Conservation (phyloP, 106 monocot genomes). For the Dioscorea zingiberensis region DNA sequence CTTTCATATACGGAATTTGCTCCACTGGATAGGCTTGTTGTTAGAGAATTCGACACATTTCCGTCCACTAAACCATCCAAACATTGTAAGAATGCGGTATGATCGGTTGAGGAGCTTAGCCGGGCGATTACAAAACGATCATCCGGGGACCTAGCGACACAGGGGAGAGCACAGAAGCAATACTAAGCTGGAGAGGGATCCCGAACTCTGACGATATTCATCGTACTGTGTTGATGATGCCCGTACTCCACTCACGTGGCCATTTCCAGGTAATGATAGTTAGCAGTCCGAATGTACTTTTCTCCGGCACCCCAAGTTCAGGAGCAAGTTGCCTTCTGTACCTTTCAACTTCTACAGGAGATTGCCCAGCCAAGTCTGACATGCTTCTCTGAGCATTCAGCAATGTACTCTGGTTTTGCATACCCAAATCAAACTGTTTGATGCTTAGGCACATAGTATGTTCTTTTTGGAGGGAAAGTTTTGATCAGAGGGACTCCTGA, state of each 20-base stretch:
- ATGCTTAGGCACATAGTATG: too few relatives aligned
- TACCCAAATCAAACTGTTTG: too few relatives aligned
- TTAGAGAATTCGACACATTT: constrained; percentile 8
- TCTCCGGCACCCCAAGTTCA: constrained; percentile 19
- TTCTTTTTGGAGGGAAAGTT: too few relatives aligned
- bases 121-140: constrained; percentile 9
- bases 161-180: constrained; percentile 6
- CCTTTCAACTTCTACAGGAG: constrained; percentile 17
- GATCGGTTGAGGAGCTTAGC: constrained; percentile 5
- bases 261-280: constrained; percentile 13
- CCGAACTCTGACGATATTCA: constrained; percentile 11
- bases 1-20: constrained; percentile 8
- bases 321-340: constrained; percentile 14
- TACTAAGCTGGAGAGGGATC: constrained; percentile 16
- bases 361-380: constrained; percentile 16
- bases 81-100: constrained; percentile 10
- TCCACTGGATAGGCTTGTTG: background rate
- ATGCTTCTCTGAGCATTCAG: constrained; percentile 4
- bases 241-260: constrained; percentile 10
- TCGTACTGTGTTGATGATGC: constrained; percentile 1
- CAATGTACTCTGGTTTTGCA: too few relatives aligned
- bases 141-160: constrained; percentile 17
- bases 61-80: background rate
- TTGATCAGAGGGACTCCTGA: too few relatives aligned
- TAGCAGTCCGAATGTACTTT: constrained; percentile 1